A percentile compares a stretch with the other conserved stretches of the same genome.
Conservation (phyloP, 1,139 yeast genomes). For the Kurtzmaniella quercitrusa region DNA sequence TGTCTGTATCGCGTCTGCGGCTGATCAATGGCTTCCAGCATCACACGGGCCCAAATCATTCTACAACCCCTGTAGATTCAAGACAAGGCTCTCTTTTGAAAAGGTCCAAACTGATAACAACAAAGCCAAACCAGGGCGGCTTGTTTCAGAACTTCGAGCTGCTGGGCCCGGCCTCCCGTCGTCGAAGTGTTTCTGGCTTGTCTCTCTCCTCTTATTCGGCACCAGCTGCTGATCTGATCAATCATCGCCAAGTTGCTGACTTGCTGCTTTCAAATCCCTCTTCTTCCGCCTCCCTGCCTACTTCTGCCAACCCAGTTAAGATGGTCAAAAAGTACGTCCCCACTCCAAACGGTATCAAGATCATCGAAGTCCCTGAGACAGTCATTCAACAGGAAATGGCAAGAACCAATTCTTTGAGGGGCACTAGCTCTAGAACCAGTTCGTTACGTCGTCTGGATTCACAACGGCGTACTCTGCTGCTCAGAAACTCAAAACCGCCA, state of each 20-base stretch:
- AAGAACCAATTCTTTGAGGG: slow-evolving; percentile 38
- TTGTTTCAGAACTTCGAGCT: slow-evolving; percentile 3
- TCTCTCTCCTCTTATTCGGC: slow-evolving; percentile 8
- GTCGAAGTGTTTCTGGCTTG: slow-evolving; percentile 5
- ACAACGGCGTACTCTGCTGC: neutral
- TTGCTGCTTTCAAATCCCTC: slow-evolving; percentile 9
- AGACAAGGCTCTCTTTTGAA: slow-evolving; percentile 5
- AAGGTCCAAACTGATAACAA: slow-evolving; percentile 6
- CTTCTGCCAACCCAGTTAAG: slow-evolving; percentile 14
- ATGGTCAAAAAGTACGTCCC: slow-evolving; percentile 49
- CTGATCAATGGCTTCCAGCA: neutral
- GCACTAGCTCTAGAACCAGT: slow-evolving; percentile 13
- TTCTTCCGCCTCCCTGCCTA: slow-evolving; percentile 12
- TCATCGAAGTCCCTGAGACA: slow-evolving; percentile 45
- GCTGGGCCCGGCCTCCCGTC: slow-evolving; percentile 2
- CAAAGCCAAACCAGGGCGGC: slow-evolving; percentile 3
- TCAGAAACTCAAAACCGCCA: neutral
- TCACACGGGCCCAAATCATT: slow-evolving; percentile 1
- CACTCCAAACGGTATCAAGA: slow-evolving; percentile 44
- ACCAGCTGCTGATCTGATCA: neutral
- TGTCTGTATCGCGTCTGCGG: neutral
- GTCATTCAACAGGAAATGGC: slow-evolving; percentile 35
- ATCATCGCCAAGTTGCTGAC: slow-evolving; percentile 1
- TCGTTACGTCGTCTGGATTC: slow-evolving; percentile 9
- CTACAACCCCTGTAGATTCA: neutral